Percentiles rank a stretch among this genome's conserved stretches.
phyloP scores from a whole-genome alignment of 2,329 filamentous ascomycete species.

The Fusarium papillatum region DNA sequence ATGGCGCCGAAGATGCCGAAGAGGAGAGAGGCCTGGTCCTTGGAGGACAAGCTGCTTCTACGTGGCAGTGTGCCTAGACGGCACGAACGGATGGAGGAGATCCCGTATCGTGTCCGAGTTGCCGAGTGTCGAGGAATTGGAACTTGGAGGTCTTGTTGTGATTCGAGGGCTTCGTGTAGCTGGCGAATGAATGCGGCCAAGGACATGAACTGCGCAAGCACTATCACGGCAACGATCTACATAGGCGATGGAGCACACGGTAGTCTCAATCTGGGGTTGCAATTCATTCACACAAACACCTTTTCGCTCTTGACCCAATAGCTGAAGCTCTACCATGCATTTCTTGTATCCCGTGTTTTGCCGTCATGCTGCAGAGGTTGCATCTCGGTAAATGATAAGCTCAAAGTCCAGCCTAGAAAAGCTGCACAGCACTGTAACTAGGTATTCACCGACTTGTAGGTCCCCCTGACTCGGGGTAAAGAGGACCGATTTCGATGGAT shows the following conservation, averaged over 20 bases:
- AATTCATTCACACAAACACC: background rate
- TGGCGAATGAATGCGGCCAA: background rate
- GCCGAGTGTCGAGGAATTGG: background rate
- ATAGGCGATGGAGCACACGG: background rate
- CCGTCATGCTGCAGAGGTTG: background rate
- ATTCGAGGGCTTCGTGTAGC: background rate
- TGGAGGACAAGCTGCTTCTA: background rate
- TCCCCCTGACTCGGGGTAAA: background rate
- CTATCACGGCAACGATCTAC: background rate
- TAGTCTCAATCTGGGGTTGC: background rate
- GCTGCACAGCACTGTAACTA: background rate
- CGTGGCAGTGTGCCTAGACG: background rate
- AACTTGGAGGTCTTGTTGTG: background rate
- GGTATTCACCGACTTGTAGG: background rate
- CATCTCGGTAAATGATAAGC: background rate
- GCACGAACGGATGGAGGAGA: background rate
- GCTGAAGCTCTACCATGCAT: background rate
- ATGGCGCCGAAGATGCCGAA: background rate
- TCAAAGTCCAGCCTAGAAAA: background rate
- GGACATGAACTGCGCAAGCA: background rate
- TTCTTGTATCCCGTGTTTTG: background rate
- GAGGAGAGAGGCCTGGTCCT: background rate
- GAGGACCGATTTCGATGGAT: background rate
- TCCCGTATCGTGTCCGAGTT: background rate
- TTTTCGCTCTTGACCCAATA: background rate